phyloP scores from a whole-genome alignment of 2,329 filamentous ascomycete genomes.

The Decorospora gaudefroyi region DNA sequence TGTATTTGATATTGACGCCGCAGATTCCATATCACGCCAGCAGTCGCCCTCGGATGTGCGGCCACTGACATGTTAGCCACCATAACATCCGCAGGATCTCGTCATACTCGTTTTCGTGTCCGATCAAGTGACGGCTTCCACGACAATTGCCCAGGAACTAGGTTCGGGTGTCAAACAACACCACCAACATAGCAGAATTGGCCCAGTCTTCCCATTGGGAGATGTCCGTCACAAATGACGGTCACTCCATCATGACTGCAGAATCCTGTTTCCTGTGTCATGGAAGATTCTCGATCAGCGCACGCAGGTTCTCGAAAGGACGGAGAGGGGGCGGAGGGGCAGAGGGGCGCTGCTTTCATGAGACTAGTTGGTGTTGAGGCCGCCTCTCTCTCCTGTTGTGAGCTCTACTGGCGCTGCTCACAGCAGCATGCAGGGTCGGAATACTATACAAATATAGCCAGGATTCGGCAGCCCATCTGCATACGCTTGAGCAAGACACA shows the following conservation, averaged over 20 bases:
- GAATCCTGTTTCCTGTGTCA: conserved; percentile 17
- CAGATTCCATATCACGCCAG: background rate
- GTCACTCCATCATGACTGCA: conserved; percentile 17
- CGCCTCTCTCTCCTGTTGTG: background rate
- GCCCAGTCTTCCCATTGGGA: background rate
- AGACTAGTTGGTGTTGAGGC: background rate
- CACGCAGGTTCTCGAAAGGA: too few relatives aligned
- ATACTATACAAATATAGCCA: conserved; percentile 7
- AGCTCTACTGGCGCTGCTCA: conserved; percentile 4
- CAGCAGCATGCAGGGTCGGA: conserved; percentile 15
- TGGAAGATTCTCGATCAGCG: conserved; percentile 6
- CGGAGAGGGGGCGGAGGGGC: too few relatives aligned
- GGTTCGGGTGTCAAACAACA: conserved; percentile 1
- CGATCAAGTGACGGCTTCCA: conserved; percentile 12
- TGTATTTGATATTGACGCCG: background rate
- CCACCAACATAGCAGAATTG: background rate
- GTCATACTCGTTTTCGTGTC: conserved; percentile 22
- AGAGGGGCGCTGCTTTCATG: background rate
- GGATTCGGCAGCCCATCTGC: conserved; percentile 3
- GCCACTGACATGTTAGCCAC: conserved; percentile 8
- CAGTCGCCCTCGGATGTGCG: conserved; percentile 1
- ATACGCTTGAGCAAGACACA: background rate
- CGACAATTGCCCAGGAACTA: conserved; percentile 7
- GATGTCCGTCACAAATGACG: background rate
- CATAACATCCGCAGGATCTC: conserved; percentile 21